These are phyloP conservation scores for Nepenthes alata DNA, from an alignment of 179 eudicot species.

Conservation along the genomic window DNA sequence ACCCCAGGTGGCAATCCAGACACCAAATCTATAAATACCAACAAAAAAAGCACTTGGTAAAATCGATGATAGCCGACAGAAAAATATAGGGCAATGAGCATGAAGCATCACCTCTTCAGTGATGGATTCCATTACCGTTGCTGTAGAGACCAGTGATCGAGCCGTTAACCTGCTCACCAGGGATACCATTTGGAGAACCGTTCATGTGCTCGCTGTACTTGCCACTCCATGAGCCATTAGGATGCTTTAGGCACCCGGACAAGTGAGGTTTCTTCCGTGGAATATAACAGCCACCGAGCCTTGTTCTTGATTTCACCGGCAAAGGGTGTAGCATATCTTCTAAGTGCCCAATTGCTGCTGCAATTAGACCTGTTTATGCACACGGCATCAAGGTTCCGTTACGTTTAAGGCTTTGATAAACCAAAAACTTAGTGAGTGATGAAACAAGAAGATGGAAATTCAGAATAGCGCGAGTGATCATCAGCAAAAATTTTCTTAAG, in stretches of 20 bases:
- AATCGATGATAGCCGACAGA: background rate
- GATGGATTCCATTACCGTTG: conserved; percentile 17
- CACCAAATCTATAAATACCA: conserved; percentile 14
- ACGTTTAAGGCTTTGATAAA: background rate
- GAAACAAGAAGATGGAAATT: background rate
- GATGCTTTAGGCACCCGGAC: conserved; percentile 5
- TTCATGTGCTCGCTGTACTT: conserved; percentile 16
- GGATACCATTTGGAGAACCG: conserved; percentile 10
- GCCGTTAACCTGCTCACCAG: too few relatives aligned
- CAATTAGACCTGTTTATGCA: conserved; percentile 59
- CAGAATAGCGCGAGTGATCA: too few relatives aligned
- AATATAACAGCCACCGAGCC: conserved; percentile 2
- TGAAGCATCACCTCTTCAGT: background rate
- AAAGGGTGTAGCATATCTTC: conserved; percentile 34
- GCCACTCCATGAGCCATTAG: conserved; percentile 15
- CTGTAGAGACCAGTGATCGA: conserved; percentile 11
- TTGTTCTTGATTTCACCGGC: background rate
- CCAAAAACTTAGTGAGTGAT: background rate
- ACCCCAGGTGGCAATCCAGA: conserved; percentile 16
- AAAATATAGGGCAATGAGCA: background rate
- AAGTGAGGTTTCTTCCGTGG: conserved; percentile 15
- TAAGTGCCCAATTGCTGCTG: conserved; percentile 73
- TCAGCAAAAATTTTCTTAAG: too few relatives aligned
- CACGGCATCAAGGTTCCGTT: background rate
- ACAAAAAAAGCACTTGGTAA: conserved; percentile 7